These are phyloP conservation scores for Copromyces sp. DNA, from an alignment of 495 filamentous ascomycete genomes.

Conservation along the genomic window DNA sequence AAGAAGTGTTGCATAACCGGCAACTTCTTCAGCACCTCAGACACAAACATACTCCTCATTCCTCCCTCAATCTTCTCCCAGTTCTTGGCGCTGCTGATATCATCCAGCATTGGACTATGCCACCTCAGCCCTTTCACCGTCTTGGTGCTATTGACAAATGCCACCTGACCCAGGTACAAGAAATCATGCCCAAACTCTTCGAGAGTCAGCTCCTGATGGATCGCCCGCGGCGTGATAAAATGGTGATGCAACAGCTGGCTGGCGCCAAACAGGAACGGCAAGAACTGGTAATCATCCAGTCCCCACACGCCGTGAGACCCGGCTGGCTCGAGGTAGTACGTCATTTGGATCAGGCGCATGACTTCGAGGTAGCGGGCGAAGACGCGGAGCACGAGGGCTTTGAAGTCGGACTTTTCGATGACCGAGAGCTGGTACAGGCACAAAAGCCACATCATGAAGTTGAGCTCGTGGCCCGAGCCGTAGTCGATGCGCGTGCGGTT, in stretches of 20 bases:
- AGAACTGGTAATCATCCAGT: slow-evolving; percentile 94
- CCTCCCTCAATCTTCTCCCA: slow-evolving; percentile 91
- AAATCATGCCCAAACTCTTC: slow-evolving; percentile 78
- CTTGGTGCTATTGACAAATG: slow-evolving; percentile 92
- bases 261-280: slow-evolving; percentile 90
- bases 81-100: slow-evolving; percentile 83
- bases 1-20: slow-evolving; percentile 98
- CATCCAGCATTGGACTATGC: slow-evolving; percentile 98
- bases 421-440: slow-evolving; percentile 75
- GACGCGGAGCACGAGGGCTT: slow-evolving; percentile 59
- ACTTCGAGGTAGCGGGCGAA: slow-evolving; percentile 74
- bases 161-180: slow-evolving; percentile 84
- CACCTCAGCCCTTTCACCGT: slow-evolving; percentile 90
- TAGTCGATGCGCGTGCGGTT: slow-evolving; percentile 89
- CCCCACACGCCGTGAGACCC: slow-evolving; percentile 97
- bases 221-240: slow-evolving; percentile 74
- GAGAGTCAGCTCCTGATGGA: slow-evolving; percentile 75
- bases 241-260: slow-evolving; percentile 80
- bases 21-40: slow-evolving; percentile 84
- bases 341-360: slow-evolving; percentile 71
- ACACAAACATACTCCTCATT: slow-evolving; percentile 93
- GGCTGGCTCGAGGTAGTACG: slow-evolving; percentile 92
- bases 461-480: slow-evolving; percentile 92
- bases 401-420: slow-evolving; percentile 55
- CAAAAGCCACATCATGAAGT: slow-evolving; percentile 90